These are phyloP conservation scores for Beauveria scarabaeidicola DNA, from an alignment of 2,329 filamentous ascomycete species.

Conservation along the genomic window DNA sequence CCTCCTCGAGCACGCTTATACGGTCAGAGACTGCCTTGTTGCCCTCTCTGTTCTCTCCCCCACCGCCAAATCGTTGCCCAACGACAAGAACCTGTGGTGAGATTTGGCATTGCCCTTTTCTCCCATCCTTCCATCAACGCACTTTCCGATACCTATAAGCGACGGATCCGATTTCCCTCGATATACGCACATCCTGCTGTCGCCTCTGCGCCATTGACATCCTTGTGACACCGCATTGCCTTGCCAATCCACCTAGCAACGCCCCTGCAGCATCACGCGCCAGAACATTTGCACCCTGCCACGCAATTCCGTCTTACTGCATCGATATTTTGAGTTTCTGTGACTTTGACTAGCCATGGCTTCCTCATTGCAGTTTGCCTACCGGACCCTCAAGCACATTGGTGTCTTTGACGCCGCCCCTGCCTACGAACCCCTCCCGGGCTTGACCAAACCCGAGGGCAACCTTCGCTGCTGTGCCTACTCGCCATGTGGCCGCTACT, in stretches of 20 bases:
- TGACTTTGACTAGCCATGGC: slow-evolving; percentile 94
- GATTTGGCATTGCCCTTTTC: slow-evolving; percentile 5
- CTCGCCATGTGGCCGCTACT: slow-evolving; percentile 91
- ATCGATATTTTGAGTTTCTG: slow-evolving; percentile 36
- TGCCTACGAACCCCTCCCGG: slow-evolving; percentile 74
- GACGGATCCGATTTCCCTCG: slow-evolving; percentile 5
- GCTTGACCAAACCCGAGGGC: slow-evolving; percentile 81
- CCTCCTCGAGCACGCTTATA: slow-evolving; percentile 7
- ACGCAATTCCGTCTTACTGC: slow-evolving; percentile 18
- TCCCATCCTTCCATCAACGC: background rate
- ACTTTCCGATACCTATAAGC: slow-evolving; percentile 7
- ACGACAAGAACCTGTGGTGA: background rate
- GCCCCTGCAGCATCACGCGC: slow-evolving; percentile 10
- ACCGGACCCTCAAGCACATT: slow-evolving; percentile 94
- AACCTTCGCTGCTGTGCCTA: slow-evolving; percentile 93
- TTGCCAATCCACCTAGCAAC: slow-evolving; percentile 1
- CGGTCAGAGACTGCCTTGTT: slow-evolving; percentile 9
- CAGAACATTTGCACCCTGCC: slow-evolving; percentile 10
- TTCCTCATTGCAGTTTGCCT: slow-evolving; percentile 88
- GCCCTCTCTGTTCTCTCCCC: slow-evolving; percentile 1
- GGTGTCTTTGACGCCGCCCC: slow-evolving; percentile 88
- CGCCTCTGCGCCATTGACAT: slow-evolving; percentile 1
- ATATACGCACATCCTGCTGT: slow-evolving; percentile 5
- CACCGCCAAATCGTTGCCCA: slow-evolving; percentile 11
- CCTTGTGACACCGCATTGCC: background rate